Conservation (phyloP, 164 flowering plant genomes). For the Stephania cephalantha region DNA sequence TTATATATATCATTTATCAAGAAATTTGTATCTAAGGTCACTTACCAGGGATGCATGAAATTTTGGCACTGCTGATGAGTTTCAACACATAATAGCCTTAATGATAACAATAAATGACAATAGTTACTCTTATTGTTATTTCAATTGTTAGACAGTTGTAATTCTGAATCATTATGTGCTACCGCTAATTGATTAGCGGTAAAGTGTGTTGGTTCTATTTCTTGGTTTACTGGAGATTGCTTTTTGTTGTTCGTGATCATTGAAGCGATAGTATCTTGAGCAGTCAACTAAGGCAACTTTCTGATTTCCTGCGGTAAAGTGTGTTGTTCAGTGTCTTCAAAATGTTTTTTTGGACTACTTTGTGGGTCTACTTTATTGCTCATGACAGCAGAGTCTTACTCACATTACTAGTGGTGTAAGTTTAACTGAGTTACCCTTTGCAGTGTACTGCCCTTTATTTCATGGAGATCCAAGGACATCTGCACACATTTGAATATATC, state of each 20-base stretch:
- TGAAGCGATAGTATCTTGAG: neutral
- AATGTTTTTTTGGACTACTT: neutral
- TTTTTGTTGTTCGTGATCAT: neutral
- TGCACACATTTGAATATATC: neutral
- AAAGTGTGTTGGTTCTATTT: neutral
- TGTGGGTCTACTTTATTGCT: neutral
- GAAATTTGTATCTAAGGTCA: neutral
- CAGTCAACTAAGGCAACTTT: neutral
- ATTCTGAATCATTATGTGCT: no score
- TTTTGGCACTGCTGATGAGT: neutral
- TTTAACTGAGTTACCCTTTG: neutral
- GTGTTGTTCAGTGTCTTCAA: no score
- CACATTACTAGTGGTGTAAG: neutral
- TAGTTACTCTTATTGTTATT: no score
- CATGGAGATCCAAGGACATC: neutral
- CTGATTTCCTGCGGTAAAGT: no score
- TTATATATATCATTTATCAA: neutral
- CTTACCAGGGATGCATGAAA: neutral
- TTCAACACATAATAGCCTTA: neutral
- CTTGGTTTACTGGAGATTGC: neutral
- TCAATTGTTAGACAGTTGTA: neutral
- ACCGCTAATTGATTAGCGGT: neutral
- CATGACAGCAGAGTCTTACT: neutral
- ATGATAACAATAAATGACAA: neutral
- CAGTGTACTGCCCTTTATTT: neutral